A percentile compares a stretch with the other conserved stretches of the same genome.
phyloP scores from a whole-genome alignment of 2,329 filamentous ascomycete species.

The Verticillium dahliae region DNA sequence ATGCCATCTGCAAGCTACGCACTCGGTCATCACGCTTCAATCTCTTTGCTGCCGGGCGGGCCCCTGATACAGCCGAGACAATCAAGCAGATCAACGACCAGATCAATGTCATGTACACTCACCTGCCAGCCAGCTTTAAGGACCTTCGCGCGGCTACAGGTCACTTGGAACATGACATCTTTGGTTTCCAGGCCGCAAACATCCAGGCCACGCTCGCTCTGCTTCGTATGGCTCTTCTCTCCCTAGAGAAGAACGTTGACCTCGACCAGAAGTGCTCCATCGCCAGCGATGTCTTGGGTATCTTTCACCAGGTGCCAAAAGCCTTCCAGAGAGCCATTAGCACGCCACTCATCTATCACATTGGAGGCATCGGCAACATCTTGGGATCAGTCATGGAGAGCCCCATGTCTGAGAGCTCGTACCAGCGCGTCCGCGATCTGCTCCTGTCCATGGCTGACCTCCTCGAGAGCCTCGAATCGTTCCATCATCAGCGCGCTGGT shows the following conservation, averaged over 20 bases:
- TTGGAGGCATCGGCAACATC: conserved; percentile 25
- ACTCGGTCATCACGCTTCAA: conserved; percentile 2
- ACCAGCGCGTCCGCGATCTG: conserved; percentile 18
- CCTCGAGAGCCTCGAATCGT: conserved; percentile 19
- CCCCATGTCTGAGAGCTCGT: conserved; percentile 19
- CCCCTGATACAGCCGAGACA: neutral
- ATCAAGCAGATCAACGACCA: neutral
- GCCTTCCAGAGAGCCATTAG: conserved; percentile 22
- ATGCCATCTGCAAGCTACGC: conserved; percentile 23
- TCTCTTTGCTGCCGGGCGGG: neutral
- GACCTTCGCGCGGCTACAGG: neutral
- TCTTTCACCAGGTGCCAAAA: conserved; percentile 18
- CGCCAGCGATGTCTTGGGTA: conserved; percentile 20
- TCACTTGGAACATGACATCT: conserved; percentile 16
- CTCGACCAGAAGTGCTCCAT: conserved; percentile 22
- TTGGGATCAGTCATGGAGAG: conserved; percentile 25
- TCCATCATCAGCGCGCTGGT: conserved; percentile 12
- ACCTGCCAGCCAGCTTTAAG: neutral
- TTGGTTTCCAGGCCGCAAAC: conserved; percentile 25
- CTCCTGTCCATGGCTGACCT: conserved; percentile 23
- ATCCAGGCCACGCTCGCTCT: conserved; percentile 24
- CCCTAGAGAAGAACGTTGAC: conserved; percentile 15
- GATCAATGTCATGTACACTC: conserved; percentile 1
- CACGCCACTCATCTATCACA: conserved; percentile 24
- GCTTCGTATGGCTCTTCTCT: conserved; percentile 22